Evolutionary conservation across 352 stramenopile species (phyloP), one percentile per base, ranked within the genome.

Genomic region (Globisporangium cylindrosporum): DNA sequence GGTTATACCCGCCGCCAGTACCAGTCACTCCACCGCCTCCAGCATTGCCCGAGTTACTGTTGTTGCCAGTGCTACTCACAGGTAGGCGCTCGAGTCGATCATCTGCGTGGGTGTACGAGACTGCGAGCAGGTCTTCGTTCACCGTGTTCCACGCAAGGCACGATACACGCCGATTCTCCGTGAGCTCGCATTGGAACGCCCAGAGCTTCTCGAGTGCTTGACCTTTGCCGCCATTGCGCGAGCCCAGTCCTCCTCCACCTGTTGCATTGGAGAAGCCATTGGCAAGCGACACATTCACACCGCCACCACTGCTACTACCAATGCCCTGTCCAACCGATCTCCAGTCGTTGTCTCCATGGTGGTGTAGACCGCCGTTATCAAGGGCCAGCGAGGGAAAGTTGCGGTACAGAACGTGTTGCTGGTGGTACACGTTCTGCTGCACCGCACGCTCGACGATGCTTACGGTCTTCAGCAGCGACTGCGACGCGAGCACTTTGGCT

Each of bases 111-210:
- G 86, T 77, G 66, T 98, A 98, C 15, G 89, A 92, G 15, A 97
- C 93, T 3, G 94, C 94, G 5, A 98, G 78, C 25, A 98, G 72
- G 67, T 98, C 94, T 56, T 93, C 75, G 58, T 95, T 95, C 25
- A 86, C 84, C 2, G 74, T 88, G 66, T 97, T 97, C 89, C 90
- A 97, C 14, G 89, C 79, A 24, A 98, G 77, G 62, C 79, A 92
- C 20, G 86, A 87, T 8, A 96, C 89, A 0, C 74, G 81, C 0
- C 82, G 73, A 10, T 82, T 76, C 25, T 77, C 64, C 0, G 84
- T 92, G 34, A 94, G 76, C 12, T 80, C 72, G 62, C 86, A 96
- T 0, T 75, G 63, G 61, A 95, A 96, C 1, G 73, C 70, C 86
- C 89, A 97, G 0, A 97, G 78, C 58, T 90, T 77, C 64, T 96